Conservation (phyloP, 352 stramenopile genomes). For the Globisporangium solare region DNA sequence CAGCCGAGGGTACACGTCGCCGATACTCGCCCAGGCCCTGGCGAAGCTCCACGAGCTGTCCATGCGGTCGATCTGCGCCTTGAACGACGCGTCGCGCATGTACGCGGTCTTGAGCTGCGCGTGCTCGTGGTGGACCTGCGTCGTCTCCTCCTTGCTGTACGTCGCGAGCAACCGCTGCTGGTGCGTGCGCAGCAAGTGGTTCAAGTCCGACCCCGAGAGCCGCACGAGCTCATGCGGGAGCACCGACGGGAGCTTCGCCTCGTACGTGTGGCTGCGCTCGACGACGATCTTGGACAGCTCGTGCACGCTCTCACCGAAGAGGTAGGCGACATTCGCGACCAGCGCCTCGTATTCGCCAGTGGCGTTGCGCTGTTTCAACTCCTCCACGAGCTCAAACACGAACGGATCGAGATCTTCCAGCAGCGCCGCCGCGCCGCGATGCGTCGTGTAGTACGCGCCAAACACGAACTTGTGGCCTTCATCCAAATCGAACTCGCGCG, state of each 20-base stretch:
- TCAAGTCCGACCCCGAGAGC: conserved; percentile 15
- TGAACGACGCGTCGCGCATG: conserved; percentile 15
- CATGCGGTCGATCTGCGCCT: conserved; percentile 10
- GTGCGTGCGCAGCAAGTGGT: conserved; percentile 13
- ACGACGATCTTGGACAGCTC: conserved; percentile 9
- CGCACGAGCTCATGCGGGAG: conserved; percentile 17
- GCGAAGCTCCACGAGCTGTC: conserved; percentile 9
- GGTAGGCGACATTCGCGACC: conserved; percentile 9
- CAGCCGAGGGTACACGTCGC: conserved; percentile 10
- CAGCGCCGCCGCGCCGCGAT: conserved; percentile 4
- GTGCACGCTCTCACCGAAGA: conserved; percentile 14
- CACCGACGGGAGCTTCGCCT: conserved; percentile 8
- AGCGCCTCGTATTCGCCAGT: conserved; percentile 1
- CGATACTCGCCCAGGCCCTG: conserved; percentile 11
- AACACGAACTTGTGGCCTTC: conserved; percentile 12
- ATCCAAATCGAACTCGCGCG: conserved; percentile 2
- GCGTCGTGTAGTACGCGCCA: conserved; percentile 9
- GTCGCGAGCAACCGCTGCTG: conserved; percentile 11
- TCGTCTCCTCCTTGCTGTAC: conserved; percentile 12
- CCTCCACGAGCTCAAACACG: too few relatives aligned
- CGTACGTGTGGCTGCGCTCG: conserved; percentile 6
- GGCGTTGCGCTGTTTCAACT: not conserved
- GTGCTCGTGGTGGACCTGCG: conserved; percentile 14
- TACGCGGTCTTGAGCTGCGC: conserved; percentile 15
- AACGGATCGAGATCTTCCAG: not conserved